Conservation (phyloP, 2,329 filamentous ascomycete species). For the Alternaria angustiovoidea region DNA sequence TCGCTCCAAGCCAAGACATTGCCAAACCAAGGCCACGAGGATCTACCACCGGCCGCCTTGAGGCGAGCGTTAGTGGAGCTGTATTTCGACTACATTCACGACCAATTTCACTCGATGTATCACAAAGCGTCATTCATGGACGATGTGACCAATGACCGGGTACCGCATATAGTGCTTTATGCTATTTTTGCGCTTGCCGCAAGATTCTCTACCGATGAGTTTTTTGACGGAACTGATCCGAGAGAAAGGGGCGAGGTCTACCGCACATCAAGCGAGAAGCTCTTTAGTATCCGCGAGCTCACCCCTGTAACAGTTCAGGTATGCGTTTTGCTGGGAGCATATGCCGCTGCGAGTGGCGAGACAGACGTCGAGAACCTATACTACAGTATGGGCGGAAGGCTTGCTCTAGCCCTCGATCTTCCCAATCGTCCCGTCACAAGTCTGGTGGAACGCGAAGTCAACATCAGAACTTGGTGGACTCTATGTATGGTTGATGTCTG, state of each 20-base stretch:
- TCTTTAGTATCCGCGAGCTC: slow-evolving; percentile 31
- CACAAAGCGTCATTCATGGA: slow-evolving; percentile 31
- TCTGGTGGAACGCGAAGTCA: slow-evolving; percentile 32
- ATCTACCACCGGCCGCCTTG: slow-evolving; percentile 25
- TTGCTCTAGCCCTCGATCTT: slow-evolving; percentile 32
- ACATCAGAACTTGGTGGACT: slow-evolving; percentile 37
- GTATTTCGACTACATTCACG: slow-evolving; percentile 38
- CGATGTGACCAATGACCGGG: slow-evolving; percentile 24
- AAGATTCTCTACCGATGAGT: slow-evolving; percentile 26
- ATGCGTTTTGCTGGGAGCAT: slow-evolving; percentile 32
- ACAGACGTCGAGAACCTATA: slow-evolving; percentile 36
- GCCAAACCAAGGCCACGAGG: slow-evolving; percentile 12
- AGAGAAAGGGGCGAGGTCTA: slow-evolving; percentile 29
- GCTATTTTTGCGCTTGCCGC: slow-evolving; percentile 32
- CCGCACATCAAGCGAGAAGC: slow-evolving; percentile 24
- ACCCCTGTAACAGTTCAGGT: slow-evolving; percentile 27
- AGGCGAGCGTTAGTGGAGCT: slow-evolving; percentile 27
- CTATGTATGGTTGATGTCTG: slow-evolving; percentile 39
- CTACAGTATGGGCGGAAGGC: slow-evolving; percentile 33
- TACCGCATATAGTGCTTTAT: slow-evolving; percentile 27
- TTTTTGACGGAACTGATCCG: slow-evolving; percentile 24
- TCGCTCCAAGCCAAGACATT: slow-evolving; percentile 6
- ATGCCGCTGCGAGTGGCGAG: slow-evolving; percentile 33
- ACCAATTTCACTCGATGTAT: slow-evolving; percentile 37
- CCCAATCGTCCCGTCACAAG: slow-evolving; percentile 29